These are phyloP conservation scores for Entoloma clypeatum DNA, from an alignment of 1,284 basidiomycete genomes.

Conservation along the genomic window DNA sequence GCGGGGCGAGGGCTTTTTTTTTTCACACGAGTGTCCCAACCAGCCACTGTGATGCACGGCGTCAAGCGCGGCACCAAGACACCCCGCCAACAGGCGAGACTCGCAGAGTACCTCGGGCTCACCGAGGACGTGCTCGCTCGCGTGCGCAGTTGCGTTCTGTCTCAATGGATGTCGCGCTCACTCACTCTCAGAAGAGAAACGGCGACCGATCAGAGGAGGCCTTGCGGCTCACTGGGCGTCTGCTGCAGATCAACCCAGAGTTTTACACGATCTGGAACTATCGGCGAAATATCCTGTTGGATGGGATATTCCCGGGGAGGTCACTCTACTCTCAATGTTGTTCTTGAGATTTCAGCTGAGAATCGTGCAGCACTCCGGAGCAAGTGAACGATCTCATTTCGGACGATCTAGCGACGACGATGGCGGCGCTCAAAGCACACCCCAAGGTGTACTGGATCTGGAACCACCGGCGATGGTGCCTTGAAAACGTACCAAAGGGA, in stretches of 20 bases:
- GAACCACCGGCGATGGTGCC: constrained; percentile 94
- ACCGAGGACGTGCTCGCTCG: constrained; percentile 60
- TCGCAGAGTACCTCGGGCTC: constrained; percentile 72
- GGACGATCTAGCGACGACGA: constrained; percentile 79
- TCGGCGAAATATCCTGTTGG: constrained; percentile 70
- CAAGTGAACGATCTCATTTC: constrained; percentile 63
- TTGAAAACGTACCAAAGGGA: constrained; percentile 76
- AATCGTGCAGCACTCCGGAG: constrained; percentile 48
- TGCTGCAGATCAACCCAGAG: constrained; percentile 84
- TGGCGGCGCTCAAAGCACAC: constrained; percentile 71
- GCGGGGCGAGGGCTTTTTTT: too few relatives aligned
- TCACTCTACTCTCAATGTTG: constrained; percentile 27
- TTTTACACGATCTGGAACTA: constrained; percentile 96
- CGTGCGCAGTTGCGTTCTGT: constrained; percentile 40
- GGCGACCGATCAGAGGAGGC: constrained; percentile 66
- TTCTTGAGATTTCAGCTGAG: constrained; percentile 9
- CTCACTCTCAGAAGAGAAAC: constrained; percentile 54
- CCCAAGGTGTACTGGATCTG: constrained; percentile 97
- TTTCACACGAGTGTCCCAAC: constrained; percentile 2
- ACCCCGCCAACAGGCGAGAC: constrained; percentile 68
- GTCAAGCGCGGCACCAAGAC: constrained; percentile 73
- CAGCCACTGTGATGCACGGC: constrained; percentile 58
- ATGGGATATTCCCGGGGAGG: constrained; percentile 71
- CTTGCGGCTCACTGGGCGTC: constrained; percentile 66
- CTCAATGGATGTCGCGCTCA: constrained; percentile 6